A percentile compares a stretch with the other conserved stretches of the same genome.
Conservation (phyloP, 305 asterid genomes). For the Coffea humblotiana region DNA sequence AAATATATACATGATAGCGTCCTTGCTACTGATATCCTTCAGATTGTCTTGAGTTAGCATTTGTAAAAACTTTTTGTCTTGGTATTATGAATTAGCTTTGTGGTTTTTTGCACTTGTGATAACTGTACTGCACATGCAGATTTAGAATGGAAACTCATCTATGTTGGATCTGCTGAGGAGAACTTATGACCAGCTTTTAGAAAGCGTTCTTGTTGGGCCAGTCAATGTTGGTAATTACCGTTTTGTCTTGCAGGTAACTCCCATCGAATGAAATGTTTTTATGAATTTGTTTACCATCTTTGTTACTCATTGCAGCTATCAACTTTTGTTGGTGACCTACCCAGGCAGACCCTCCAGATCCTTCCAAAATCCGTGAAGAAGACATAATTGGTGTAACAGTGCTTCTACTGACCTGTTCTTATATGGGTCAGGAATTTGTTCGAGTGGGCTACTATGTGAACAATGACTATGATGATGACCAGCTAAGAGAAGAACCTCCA, state of each 20-base stretch:
- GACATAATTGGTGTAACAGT: slow-evolving; percentile 93
- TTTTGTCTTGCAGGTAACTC: slow-evolving; percentile 75
- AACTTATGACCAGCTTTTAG: slow-evolving; percentile 88
- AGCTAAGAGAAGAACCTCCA: slow-evolving; percentile 83
- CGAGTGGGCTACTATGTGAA: slow-evolving; percentile 88
- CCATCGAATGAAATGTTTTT: not conserved
- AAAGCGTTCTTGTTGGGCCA: slow-evolving; percentile 98
- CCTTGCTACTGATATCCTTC: not conserved
- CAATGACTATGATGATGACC: slow-evolving; percentile 75
- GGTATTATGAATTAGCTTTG: not conserved
- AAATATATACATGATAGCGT: not conserved
- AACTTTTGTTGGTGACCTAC: slow-evolving; percentile 18
- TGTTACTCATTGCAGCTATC: slow-evolving; percentile 10
- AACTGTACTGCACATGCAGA: slow-evolving; percentile 48
- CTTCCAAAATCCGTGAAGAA: slow-evolving; percentile 84
- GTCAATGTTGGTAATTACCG: slow-evolving; percentile 92
- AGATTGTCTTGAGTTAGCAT: not conserved
- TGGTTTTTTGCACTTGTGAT: slow-evolving; percentile 16
- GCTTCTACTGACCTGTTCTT: slow-evolving; percentile 84
- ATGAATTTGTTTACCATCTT: slow-evolving; percentile 11
- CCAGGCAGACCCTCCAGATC: slow-evolving; percentile 95
- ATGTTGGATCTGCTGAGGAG: slow-evolving; percentile 99
- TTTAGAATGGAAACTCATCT: slow-evolving; percentile 97
- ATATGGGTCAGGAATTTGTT: slow-evolving; percentile 80
- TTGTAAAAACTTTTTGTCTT: not conserved